Conservation (phyloP, 352 stramenopile genomes). For the Phytopythium vexans region DNA sequence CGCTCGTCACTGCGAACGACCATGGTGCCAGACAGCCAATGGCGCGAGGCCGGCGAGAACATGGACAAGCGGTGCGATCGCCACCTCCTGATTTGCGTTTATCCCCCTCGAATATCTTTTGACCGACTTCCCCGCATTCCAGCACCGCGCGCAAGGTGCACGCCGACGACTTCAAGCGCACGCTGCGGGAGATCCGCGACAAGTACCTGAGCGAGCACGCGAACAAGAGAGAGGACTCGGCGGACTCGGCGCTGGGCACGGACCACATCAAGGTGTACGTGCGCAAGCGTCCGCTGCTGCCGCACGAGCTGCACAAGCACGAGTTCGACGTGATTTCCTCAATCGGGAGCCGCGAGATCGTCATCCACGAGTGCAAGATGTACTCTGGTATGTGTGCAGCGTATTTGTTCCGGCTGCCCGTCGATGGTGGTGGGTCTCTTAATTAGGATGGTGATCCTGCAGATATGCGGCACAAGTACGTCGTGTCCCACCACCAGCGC, state of each 20-base stretch:
- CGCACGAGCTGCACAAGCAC: conserved; percentile 78
- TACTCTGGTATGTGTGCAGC: conserved; percentile 39
- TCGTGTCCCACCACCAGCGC: conserved; percentile 69
- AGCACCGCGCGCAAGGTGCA: conserved; percentile 73
- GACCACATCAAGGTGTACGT: conserved; percentile 82
- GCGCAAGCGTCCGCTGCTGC: conserved; percentile 85
- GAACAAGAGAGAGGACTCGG: conserved; percentile 6
- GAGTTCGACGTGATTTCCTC: conserved; percentile 89
- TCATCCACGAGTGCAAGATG: conserved; percentile 90
- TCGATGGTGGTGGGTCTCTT: background rate
- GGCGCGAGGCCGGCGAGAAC: conserved; percentile 55
- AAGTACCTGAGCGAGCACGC: conserved; percentile 34
- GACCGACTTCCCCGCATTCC: background rate
- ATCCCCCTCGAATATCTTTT: background rate
- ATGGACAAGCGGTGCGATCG: conserved; percentile 67
- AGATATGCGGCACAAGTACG: conserved; percentile 89
- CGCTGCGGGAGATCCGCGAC: conserved; percentile 38
- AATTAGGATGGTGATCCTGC: background rate
- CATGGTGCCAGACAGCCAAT: conserved; percentile 69
- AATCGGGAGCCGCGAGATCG: conserved; percentile 48
- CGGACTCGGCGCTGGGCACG: conserved; percentile 15
- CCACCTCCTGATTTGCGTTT: background rate
- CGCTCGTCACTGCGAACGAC: no score
- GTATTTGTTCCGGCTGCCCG: no score
- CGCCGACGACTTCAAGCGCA: conserved; percentile 42